These are phyloP conservation scores for Xerocomellus chrysenteron DNA, from an alignment of 768 basidiomycete genomes.

Conservation along the genomic window DNA sequence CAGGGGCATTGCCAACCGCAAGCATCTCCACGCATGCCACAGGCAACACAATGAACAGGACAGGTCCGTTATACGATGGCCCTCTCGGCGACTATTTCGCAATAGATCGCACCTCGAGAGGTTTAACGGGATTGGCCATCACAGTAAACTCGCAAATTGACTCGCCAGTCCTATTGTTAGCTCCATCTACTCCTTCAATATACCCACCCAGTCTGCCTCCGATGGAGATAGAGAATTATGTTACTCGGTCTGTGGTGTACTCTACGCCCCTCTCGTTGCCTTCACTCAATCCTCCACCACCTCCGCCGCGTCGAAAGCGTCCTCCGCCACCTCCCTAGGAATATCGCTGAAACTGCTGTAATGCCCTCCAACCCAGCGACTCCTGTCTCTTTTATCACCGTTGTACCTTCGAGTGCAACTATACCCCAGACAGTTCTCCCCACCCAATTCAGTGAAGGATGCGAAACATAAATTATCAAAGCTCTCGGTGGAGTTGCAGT, in stretches of 20 bases:
- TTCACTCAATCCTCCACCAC: conserved; percentile 9
- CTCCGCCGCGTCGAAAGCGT: conserved; percentile 15
- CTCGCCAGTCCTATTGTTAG: conserved; percentile 24
- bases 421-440: no score
- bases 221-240: conserved; percentile 14
- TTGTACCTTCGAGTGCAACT: conserved; percentile 15
- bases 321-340: conserved; percentile 12
- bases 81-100: conserved; percentile 3
- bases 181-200: conserved; percentile 50
- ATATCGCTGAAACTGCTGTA: not conserved
- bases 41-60: not conserved
- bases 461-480: no score
- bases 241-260: conserved; percentile 18
- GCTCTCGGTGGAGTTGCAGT: not conserved
- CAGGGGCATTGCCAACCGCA: not conserved
- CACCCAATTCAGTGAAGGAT: no score
- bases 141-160: conserved; percentile 19
- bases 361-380: not conserved
- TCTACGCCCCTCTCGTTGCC: not conserved
- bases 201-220: conserved; percentile 47
- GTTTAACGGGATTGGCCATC: conserved; percentile 19
- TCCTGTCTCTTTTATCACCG: not conserved
- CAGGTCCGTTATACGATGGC: not conserved
- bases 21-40: not conserved
- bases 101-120: conserved; percentile 9